Evolutionary conservation across 169 alveolate genomes (phyloP).

Genomic region (Blepharisma undulans): DNA sequence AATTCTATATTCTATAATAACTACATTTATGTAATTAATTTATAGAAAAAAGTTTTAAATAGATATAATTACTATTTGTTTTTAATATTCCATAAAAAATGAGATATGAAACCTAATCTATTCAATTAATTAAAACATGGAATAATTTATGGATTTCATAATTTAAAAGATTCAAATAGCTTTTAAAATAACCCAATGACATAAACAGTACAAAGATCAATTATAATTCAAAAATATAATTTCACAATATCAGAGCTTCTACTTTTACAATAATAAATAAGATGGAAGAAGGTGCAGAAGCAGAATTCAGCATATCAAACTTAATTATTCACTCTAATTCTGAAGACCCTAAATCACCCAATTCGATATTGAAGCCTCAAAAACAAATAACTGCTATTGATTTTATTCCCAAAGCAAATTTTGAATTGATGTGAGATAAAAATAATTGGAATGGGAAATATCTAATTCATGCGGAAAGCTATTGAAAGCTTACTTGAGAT

Average conservation of each 20-base stretch:
- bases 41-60: too few relatives aligned
- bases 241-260: neutral
- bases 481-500: constrained; percentile 32
- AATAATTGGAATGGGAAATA: neutral
- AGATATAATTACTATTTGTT: too few relatives aligned
- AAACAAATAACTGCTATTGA: neutral
- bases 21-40: too few relatives aligned
- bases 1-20: too few relatives aligned
- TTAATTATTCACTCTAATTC: neutral
- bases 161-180: too few relatives aligned
- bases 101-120: neutral
- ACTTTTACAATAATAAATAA: too few relatives aligned
- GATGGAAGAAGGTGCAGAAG: neutral
- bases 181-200: neutral
- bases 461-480: constrained; percentile 4
- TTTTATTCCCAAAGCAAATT: neutral
- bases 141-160: neutral
- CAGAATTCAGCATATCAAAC: neutral
- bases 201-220: neutral
- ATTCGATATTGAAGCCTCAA: neutral
- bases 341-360: neutral
- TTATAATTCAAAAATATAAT: too few relatives aligned
- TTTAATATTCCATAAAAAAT: neutral
- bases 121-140: neutral
- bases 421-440: neutral